Evolutionary conservation across 768 basidiomycete genomes (phyloP).

Genomic region (Leccinellum luteum): DNA sequence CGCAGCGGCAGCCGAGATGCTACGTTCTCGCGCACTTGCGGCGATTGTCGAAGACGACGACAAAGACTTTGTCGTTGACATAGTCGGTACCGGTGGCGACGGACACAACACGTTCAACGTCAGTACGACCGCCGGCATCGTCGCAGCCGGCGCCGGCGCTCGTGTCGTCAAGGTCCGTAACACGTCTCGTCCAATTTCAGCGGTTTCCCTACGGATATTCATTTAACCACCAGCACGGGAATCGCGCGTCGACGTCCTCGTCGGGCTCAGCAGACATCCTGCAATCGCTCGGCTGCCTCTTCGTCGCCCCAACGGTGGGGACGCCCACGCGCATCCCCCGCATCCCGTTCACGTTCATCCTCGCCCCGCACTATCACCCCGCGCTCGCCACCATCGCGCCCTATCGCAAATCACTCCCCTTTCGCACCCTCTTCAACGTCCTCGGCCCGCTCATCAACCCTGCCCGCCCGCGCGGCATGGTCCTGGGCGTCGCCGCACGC

Average conservation of each 20-base stretch:
- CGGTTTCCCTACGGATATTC: neutral
- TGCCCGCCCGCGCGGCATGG: slow-evolving; percentile 80
- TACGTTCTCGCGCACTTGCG: slow-evolving; percentile 65
- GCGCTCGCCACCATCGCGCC: slow-evolving; percentile 79
- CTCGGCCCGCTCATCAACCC: slow-evolving; percentile 95
- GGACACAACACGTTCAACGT: slow-evolving; percentile 97
- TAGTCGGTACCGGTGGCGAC: slow-evolving; percentile 64
- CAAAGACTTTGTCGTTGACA: slow-evolving; percentile 65
- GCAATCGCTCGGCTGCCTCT: slow-evolving; percentile 76
- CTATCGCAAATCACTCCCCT: slow-evolving; percentile 81
- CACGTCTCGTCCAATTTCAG: neutral
- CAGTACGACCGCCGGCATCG: slow-evolving; percentile 89
- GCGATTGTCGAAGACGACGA: slow-evolving; percentile 57
- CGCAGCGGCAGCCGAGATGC: slow-evolving; percentile 72
- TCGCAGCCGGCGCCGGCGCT: slow-evolving; percentile 92
- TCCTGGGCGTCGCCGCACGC: slow-evolving; percentile 83
- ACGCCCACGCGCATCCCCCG: slow-evolving; percentile 48
- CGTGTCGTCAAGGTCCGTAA: slow-evolving; percentile 80
- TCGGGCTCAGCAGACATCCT: slow-evolving; percentile 95
- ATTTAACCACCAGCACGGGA: slow-evolving; percentile 66
- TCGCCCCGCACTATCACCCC: slow-evolving; percentile 93
- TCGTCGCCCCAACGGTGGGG: slow-evolving; percentile 55
- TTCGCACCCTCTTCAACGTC: slow-evolving; percentile 95
- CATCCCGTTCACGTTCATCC: slow-evolving; percentile 87
- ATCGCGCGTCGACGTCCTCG: slow-evolving; percentile 85